These are phyloP conservation scores for Schoenoplectus tabernaemontani DNA, from an alignment of 202 grass and related monocot genomes.

Conservation along the genomic window DNA sequence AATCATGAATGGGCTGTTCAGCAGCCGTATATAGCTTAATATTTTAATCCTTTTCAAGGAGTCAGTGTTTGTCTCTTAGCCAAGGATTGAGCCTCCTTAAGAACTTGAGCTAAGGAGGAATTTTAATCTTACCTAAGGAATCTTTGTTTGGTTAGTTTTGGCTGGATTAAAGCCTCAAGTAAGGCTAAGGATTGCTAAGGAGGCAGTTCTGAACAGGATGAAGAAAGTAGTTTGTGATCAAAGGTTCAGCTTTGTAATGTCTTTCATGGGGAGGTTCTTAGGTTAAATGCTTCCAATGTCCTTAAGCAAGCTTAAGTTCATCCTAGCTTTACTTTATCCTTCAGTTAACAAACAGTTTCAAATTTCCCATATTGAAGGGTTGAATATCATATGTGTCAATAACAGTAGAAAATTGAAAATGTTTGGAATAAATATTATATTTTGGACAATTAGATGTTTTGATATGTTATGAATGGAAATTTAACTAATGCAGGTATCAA, in stretches of 20 bases:
- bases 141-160: too few species aligned
- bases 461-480: background rate
- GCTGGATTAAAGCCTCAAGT: too few species aligned
- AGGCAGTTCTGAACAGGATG: too few species aligned
- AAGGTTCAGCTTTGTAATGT: background rate
- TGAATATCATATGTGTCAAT: background rate
- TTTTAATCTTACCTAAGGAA: too few species aligned
- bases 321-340: background rate
- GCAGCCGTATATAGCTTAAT: too few species aligned
- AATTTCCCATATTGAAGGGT: background rate
- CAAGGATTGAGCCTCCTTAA: too few species aligned
- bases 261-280: background rate
- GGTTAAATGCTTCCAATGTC: background rate
- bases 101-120: too few species aligned
- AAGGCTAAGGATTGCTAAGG: too few species aligned
- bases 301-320: background rate
- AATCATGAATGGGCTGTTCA: too few species aligned
- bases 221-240: background rate
- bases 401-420: background rate
- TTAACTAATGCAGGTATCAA: constrained; percentile 40
- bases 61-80: too few species aligned
- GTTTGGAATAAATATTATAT: background rate
- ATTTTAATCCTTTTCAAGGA: too few species aligned
- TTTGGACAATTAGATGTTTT: background rate
- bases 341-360: background rate